Conservation (phyloP, 176 grass and related monocot species). For the Aegilops tauschii region DNA sequence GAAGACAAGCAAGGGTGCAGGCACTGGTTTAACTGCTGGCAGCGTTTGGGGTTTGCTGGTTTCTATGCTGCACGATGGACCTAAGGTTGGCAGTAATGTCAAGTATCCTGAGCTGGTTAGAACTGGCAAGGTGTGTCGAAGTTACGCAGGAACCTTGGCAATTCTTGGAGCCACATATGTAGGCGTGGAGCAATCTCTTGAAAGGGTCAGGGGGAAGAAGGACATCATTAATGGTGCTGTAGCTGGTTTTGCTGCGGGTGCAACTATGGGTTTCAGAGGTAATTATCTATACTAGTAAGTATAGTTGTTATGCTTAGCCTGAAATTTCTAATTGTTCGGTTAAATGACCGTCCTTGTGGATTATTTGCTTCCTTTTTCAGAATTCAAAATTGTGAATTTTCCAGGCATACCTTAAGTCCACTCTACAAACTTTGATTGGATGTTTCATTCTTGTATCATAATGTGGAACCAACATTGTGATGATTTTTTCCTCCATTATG, state of each 20-base stretch:
- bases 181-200: constrained; percentile 45
- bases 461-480: not conserved
- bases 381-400: not conserved
- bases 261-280: constrained; percentile 46
- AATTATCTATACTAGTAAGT: not conserved
- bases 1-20: constrained; percentile 24
- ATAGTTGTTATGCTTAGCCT: not conserved
- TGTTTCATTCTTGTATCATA: not conserved
- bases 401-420: not conserved
- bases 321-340: constrained; percentile 1
- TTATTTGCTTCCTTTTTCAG: not conserved
- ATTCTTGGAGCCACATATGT: constrained; percentile 44
- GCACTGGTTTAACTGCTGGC: constrained; percentile 43
- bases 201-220: constrained; percentile 53
- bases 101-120: constrained; percentile 44
- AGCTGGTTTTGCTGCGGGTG: constrained; percentile 57
- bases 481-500: not conserved
- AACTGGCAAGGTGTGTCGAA: constrained; percentile 36
- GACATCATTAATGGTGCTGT: constrained; percentile 51
- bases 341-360: not conserved
- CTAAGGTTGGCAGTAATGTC: constrained; percentile 30
- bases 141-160: constrained; percentile 35
- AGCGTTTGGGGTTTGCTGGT: constrained; percentile 36
- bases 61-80: constrained; percentile 31
- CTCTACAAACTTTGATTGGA: constrained; percentile 3